Base-by-base conservation (phyloP, 2,329 filamentous ascomycete genomes). In the Lachnellula hyalina region DNA sequence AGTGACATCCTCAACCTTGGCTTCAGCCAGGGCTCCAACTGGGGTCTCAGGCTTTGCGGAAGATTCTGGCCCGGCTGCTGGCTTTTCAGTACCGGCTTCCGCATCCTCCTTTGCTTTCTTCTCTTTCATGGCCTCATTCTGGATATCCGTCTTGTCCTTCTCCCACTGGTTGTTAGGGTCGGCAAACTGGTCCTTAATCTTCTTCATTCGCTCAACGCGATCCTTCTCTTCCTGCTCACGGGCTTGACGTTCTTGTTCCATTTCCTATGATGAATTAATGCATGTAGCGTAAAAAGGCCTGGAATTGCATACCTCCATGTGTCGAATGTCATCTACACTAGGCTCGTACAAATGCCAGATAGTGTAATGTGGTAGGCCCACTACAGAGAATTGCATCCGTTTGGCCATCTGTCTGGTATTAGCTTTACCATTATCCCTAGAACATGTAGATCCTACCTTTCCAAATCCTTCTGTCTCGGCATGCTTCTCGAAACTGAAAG, bases 281-380 rank as follows among this genome's bases (percentile, higher is more conserved):
- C 55, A 23, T 53, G 5, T 32, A 7, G 23, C 14, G 52, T 28
- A n/a, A 23, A 34, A 14, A 38, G 44, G 11, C 28, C n/a, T 35
- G 3, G 42, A 32, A 19, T 32, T 38, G 59, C 67, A 56, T 71
- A 85, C 84, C 76, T 92, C 93, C 94, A 99, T 99, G 68, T 97
- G 94, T 56, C 89, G 86, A 60, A 97, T 89, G 67, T 99, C 94
- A 67, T 99, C 94, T 15, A 96, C 89, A 66, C 90, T 96, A n/a
- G 94, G 94, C 73, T 99, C 94, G 76, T 99, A 99, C 67, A 99
- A 79, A 85, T 99, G 94, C 94, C 94, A 99, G 62, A 99, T 96
- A 1, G 91, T 96, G 72, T 99, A 99, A 70, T 99, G 94, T 6
- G 94, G 94, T 47, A 99, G 79, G 34, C 94, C 94, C 55, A 99